A percentile compares a stretch with the other conserved stretches of the same genome.
These are phyloP conservation scores for Apocynum venetum DNA, from an alignment of 257 asterid genomes.

Conservation along the genomic window DNA sequence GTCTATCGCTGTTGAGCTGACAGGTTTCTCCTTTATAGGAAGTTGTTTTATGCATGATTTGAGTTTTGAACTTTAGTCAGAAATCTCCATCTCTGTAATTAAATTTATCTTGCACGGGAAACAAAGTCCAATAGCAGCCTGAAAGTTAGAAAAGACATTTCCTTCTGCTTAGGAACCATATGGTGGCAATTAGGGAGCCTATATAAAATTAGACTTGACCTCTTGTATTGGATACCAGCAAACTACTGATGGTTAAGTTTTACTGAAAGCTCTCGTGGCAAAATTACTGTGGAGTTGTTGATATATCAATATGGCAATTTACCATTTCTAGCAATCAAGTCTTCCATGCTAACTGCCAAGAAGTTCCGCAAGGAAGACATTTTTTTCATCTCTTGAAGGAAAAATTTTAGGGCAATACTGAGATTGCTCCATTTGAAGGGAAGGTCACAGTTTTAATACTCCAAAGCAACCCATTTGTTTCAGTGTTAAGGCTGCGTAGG, in stretches of 20 bases:
- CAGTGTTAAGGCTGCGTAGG: background rate
- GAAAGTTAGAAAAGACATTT: background rate
- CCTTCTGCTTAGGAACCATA: background rate
- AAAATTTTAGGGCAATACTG: background rate
- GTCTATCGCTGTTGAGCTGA: background rate
- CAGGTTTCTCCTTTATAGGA: background rate
- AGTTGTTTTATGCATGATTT: background rate
- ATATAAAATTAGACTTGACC: background rate
- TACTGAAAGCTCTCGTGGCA: background rate
- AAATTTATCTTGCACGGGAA: background rate
- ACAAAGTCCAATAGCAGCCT: background rate
- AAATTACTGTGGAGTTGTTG: background rate
- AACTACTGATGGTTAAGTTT: background rate
- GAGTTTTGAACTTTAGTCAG: background rate
- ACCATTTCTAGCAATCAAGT: background rate
- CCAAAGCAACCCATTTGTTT: background rate
- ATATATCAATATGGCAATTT: background rate
- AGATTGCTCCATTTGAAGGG: background rate
- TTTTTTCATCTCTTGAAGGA: background rate
- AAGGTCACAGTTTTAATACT: background rate
- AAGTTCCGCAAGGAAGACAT: background rate
- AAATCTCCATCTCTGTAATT: background rate
- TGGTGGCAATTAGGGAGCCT: background rate
- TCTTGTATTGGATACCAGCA: background rate
- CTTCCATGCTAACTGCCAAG: background rate